phyloP scores from a whole-genome alignment of 176 grass and related monocot genomes.

The Eremochloa ophiuroides region DNA sequence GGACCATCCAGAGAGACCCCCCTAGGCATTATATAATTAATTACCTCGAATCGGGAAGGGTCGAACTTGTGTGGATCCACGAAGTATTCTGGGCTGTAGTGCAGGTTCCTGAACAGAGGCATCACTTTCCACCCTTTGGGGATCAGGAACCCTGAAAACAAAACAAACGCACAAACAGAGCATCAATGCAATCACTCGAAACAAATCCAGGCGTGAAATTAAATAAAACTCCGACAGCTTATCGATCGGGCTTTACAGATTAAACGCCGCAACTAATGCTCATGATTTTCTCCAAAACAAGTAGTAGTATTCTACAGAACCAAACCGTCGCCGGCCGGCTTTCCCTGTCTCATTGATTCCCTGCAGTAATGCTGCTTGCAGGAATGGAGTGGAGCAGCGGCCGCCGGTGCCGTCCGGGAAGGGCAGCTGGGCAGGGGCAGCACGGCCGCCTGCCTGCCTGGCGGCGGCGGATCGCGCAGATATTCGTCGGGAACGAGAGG shows the following conservation, averaged over 20 bases:
- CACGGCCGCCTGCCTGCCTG: background rate
- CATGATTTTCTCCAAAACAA: background rate
- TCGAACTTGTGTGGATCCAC: conserved; percentile 38
- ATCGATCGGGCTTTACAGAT: background rate
- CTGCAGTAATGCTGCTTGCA: background rate
- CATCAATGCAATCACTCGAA: background rate
- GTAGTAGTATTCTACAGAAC: no score
- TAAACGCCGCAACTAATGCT: background rate
- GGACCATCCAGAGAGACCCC: background rate
- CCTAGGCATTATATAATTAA: no score
- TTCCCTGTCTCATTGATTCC: background rate
- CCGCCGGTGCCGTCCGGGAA: conserved; percentile 40
- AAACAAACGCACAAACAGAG: no score
- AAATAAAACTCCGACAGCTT: no score
- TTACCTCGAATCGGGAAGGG: conserved; percentile 52
- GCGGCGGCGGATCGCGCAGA: background rate
- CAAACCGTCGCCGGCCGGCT: background rate
- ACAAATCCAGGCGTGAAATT: no score
- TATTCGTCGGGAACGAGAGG: conserved; percentile 15
- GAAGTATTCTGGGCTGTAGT: conserved; percentile 46
- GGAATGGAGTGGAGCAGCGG: conserved; percentile 1
- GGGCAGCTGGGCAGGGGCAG: background rate
- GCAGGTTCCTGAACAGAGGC: conserved; percentile 62
- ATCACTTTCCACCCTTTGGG: conserved; percentile 77
- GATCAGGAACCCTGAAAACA: conserved; percentile 62